Percentiles rank a stretch among this genome's conserved stretches.
phyloP scores from a whole-genome alignment of 1,284 basidiomycete species.

The Trametes versicolor region DNA sequence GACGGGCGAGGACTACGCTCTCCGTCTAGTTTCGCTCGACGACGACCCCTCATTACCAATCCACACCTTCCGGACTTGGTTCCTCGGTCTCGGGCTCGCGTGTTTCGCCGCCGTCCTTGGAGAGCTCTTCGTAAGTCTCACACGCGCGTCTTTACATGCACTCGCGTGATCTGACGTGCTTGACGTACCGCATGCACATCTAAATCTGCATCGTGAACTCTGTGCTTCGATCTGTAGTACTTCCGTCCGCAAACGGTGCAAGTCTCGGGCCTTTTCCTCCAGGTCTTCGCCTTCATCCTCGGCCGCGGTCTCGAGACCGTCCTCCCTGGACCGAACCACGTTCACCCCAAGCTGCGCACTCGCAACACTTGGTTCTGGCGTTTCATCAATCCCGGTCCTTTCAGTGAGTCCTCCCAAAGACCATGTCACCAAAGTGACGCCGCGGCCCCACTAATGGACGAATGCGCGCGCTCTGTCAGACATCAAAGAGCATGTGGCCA shows the following conservation, averaged over 20 bases:
- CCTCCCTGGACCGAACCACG: constrained; percentile 55
- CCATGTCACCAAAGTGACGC: too few relatives aligned
- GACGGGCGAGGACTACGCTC: constrained; percentile 58
- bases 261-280: constrained; percentile 66
- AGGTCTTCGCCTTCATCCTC: constrained; percentile 57
- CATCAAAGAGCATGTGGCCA: constrained; percentile 68
- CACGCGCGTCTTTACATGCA: not conserved
- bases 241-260: constrained; percentile 64
- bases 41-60: constrained; percentile 67
- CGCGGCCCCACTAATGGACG: not conserved
- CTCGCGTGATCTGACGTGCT: constrained; percentile 27
- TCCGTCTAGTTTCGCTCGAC: constrained; percentile 61
- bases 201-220: not conserved
- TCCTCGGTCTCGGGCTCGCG: constrained; percentile 57
- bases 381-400: constrained; percentile 63
- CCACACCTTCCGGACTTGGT: constrained; percentile 58
- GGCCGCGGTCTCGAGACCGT: constrained; percentile 54
- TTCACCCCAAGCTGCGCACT: constrained; percentile 44
- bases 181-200: not conserved
- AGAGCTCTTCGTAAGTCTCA: constrained; percentile 60
- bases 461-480: constrained; percentile 44
- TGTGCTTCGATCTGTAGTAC: constrained; percentile 28
- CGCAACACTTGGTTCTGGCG: constrained; percentile 58
- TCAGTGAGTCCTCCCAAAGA: constrained; percentile 50
- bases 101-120: constrained; percentile 67